phyloP scores from a whole-genome alignment of 177 flowering plant genomes.

The Telopea speciosissima region DNA sequence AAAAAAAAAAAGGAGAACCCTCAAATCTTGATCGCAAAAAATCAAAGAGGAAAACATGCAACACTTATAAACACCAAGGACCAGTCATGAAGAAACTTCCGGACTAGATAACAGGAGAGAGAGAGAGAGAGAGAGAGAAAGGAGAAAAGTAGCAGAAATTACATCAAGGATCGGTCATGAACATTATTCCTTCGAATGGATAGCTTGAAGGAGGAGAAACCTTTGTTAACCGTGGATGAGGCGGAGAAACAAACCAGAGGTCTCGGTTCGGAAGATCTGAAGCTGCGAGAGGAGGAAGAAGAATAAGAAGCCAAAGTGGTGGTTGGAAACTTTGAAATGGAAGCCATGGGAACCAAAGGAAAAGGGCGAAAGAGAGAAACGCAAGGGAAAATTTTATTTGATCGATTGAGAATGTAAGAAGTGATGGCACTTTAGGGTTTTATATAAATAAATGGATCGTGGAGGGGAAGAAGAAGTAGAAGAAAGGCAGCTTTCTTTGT shows the following conservation, averaged over 20 bases:
- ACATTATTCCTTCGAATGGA: conserved; percentile 18
- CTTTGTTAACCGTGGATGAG: conserved; percentile 7
- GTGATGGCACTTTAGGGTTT: no score
- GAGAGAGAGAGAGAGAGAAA: no score
- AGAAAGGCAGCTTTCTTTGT: no score
- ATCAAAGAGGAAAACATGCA: neutral
- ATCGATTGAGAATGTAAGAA: no score
- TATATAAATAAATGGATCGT: no score
- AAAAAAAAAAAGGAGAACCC: no score
- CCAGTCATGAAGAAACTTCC: no score
- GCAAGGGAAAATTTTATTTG: no score
- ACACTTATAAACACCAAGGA: no score
- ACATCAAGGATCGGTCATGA: conserved; percentile 30
- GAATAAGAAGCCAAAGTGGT: conserved; percentile 17
- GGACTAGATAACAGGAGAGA: no score
- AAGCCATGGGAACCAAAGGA: conserved; percentile 39
- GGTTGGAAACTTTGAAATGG: conserved; percentile 47
- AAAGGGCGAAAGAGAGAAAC: neutral
- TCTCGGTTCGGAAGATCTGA: conserved; percentile 15
- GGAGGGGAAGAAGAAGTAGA: no score
- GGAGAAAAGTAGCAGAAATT: conserved; percentile 8
- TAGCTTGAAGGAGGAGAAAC: conserved; percentile 24
- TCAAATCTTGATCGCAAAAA: no score
- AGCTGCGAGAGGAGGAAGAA: conserved; percentile 10
- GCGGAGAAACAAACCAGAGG: conserved; percentile 5